Evolutionary conservation across 2,329 filamentous ascomycete genomes (phyloP).

Genomic region (Herpotrichia juniperi): DNA sequence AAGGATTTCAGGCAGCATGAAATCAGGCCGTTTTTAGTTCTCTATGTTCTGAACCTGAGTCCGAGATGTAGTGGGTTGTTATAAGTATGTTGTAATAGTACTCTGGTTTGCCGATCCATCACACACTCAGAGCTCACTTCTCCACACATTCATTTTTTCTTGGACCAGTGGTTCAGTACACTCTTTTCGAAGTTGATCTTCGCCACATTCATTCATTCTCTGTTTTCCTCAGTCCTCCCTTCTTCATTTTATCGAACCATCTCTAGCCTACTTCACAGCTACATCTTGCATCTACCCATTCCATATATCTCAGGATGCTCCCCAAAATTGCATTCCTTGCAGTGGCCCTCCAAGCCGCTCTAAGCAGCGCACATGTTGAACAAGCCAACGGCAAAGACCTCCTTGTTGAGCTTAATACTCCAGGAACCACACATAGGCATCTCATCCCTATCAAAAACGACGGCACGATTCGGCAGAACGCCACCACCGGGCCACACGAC

Average conservation of each 20-base stretch:
- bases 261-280: background rate
- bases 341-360: background rate
- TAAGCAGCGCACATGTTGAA: background rate
- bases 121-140: background rate
- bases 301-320: background rate
- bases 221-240: background rate
- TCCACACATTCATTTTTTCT: background rate
- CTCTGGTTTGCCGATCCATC: background rate
- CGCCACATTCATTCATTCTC: background rate
- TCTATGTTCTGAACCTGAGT: background rate
- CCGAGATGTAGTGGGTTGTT: background rate
- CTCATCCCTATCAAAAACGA: background rate
- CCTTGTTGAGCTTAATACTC: background rate
- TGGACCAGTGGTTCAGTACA: background rate
- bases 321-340: background rate
- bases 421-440: background rate
- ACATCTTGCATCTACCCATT: background rate
- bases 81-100: background rate
- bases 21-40: background rate
- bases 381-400: background rate
- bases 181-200: slow-evolving; percentile 1
- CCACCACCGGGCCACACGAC: background rate
- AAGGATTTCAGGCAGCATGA: background rate
- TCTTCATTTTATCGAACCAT: background rate
- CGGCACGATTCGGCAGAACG: background rate